A percentile compares a stretch with the other conserved stretches of the same genome.
Evolutionary conservation across 1,139 yeast genomes (phyloP).

Genomic region (Candida sp.): DNA sequence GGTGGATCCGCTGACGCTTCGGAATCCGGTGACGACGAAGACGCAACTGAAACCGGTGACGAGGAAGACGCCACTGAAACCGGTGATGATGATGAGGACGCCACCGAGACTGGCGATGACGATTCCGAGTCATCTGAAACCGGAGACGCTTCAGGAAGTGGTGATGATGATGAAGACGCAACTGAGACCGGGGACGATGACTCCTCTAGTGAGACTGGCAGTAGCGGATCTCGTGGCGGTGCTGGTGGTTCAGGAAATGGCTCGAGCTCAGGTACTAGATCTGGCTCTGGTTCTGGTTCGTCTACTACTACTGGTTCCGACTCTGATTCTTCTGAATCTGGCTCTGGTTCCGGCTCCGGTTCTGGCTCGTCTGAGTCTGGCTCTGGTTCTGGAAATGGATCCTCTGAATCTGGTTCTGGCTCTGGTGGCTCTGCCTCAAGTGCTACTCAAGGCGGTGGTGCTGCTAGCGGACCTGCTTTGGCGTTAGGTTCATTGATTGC

Average conservation of each 20-base stretch:
- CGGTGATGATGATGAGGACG: background rate
- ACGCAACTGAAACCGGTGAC: background rate
- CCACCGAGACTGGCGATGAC: background rate
- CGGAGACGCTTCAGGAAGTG: background rate
- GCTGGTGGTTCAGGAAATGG: background rate
- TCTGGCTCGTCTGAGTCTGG: background rate
- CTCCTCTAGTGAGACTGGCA: background rate
- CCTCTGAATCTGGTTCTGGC: conserved; percentile 1
- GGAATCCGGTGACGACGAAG: background rate
- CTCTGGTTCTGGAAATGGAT: background rate
- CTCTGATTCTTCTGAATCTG: conserved; percentile 10
- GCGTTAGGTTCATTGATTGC: conserved; percentile 3
- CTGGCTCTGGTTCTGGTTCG: conserved; percentile 1
- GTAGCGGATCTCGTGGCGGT: background rate
- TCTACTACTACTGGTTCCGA: conserved; percentile 4
- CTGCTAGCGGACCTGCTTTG: background rate
- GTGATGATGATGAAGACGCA: background rate
- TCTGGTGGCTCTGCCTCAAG: background rate
- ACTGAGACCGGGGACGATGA: background rate
- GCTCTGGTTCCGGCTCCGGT: conserved; percentile 6
- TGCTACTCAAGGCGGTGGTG: conserved; percentile 1
- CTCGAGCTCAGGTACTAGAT: background rate
- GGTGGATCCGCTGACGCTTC: background rate
- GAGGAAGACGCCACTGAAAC: background rate
- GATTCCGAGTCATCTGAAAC: background rate